Conservation (phyloP, 495 filamentous ascomycete genomes). For the Chlorociboria aeruginascens region DNA sequence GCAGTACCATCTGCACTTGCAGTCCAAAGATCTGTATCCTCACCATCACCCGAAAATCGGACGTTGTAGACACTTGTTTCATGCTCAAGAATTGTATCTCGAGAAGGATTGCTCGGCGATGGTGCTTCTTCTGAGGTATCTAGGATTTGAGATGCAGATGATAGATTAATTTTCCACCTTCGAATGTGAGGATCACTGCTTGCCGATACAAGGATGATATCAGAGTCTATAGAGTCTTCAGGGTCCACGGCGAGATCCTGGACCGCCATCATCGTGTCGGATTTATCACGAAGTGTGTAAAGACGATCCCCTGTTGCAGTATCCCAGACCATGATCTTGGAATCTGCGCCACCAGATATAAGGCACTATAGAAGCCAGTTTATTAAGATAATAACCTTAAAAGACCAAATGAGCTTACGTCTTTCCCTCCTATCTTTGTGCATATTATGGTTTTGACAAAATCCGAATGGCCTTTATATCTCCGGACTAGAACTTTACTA, state of each 20-base stretch:
- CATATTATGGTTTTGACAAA: slow-evolving; percentile 74
- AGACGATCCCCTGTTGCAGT: slow-evolving; percentile 51
- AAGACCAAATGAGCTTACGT: slow-evolving; percentile 26
- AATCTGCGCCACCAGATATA: slow-evolving; percentile 79
- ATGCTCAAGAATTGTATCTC: slow-evolving; percentile 59
- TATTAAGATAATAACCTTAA: neutral
- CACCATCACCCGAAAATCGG: slow-evolving; percentile 46
- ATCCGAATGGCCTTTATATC: slow-evolving; percentile 71
- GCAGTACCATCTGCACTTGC: slow-evolving; percentile 76
- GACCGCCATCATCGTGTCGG: slow-evolving; percentile 60
- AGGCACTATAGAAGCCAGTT: slow-evolving; percentile 27
- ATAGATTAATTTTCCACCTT: slow-evolving; percentile 45
- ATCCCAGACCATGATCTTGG: slow-evolving; percentile 77
- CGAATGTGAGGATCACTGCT: slow-evolving; percentile 80
- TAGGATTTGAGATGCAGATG: slow-evolving; percentile 33
- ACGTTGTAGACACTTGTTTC: slow-evolving; percentile 83
- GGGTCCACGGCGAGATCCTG: slow-evolving; percentile 68
- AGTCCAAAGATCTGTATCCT: slow-evolving; percentile 75
- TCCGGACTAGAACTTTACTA: slow-evolving; percentile 24
- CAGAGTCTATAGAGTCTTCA: slow-evolving; percentile 28
- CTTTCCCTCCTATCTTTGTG: slow-evolving; percentile 39
- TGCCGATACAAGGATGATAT: slow-evolving; percentile 56
- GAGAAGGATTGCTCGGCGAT: slow-evolving; percentile 22
- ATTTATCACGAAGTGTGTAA: slow-evolving; percentile 53
- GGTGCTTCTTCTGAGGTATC: slow-evolving; percentile 26